Base-by-base conservation (phyloP, 164 flowering plant genomes). In the Houttuynia cordata region DNA sequence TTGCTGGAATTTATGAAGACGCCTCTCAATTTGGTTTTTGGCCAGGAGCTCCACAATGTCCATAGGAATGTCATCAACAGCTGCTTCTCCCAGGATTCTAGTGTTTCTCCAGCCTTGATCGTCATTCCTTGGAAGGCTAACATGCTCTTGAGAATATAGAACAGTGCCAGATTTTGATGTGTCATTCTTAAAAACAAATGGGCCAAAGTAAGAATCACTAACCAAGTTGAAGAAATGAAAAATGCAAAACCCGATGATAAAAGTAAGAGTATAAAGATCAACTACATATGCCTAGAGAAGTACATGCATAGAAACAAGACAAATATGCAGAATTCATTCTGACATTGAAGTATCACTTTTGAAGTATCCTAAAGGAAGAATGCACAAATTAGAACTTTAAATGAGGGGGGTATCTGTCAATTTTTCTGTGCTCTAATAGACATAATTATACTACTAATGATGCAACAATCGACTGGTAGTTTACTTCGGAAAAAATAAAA, bases 1-100 rank as follows among this genome's bases (percentile, higher is more conserved):
- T 65, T 69, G 67, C 58, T 65, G 76, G 54, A 70, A 63, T 66
- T 76, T 75, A 30, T 67, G 67, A 49, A 83, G 81, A 68, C 71
- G 62, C 68, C 83, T 83, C 66, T 86, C 96, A 54, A 81, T 78
- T 72, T 83, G 92, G 75, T 81, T 72, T 68, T 74, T 83, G 37
- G 96, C 92, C 84, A 86, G 71, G 57, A 86, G 88, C 64, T 86
- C 96, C 24, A 86, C 91, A 63, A 86, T 82, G 53, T 88, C 96
- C 96, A 88, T 88, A 12, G 91, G 88, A 56, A 87, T 79, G 63
- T 83, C 94, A 73, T 85, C 96, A 24, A 53, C 25, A 72, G 72
- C 56, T 62, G 77, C 78, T 45, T 67, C 73, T 61, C 79, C 78
- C 51, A 63, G 54, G 14, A 54, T 58, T 45, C 67, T 64, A 24